A percentile compares a stretch with the other conserved stretches of the same genome.
Evolutionary conservation across 1,139 yeast species (phyloP).

Genomic region (Saccharomyces uvarum): DNA sequence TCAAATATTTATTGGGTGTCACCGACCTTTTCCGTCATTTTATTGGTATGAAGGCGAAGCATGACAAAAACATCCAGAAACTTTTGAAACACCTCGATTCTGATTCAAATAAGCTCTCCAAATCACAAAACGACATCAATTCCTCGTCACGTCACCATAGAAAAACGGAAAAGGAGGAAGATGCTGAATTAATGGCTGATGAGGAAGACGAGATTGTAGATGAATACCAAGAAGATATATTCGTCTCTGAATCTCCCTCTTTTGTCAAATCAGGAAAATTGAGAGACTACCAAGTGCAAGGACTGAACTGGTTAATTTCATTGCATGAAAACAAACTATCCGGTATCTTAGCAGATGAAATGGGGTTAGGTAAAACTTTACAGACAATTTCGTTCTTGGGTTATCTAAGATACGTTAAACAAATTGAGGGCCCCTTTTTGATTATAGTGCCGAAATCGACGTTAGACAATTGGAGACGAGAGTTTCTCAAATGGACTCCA

Average conservation of each 20-base stretch:
- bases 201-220: conserved; percentile 39
- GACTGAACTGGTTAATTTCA: conserved; percentile 84
- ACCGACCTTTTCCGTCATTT: conserved; percentile 65
- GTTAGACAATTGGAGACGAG: conserved; percentile 72
- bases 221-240: conserved; percentile 18
- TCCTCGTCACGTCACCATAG: conserved; percentile 39
- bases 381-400: conserved; percentile 86
- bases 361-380: conserved; percentile 95
- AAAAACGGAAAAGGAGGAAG: conserved; percentile 64
- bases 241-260: conserved; percentile 47
- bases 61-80: conserved; percentile 47
- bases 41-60: conserved; percentile 57
- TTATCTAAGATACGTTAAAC: conserved; percentile 53
- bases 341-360: conserved; percentile 94
- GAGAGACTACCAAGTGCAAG: conserved; percentile 85
- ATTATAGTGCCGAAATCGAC: conserved; percentile 75
- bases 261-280: conserved; percentile 51
- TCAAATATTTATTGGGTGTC: conserved; percentile 56
- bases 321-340: conserved; percentile 76
- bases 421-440: conserved; percentile 63
- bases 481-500: conserved; percentile 72
- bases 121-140: conserved; percentile 18
- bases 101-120: conserved; percentile 16
- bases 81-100: conserved; percentile 34
- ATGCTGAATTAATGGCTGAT: conserved; percentile 54